These are phyloP conservation scores for Dryadomyces quercivorus DNA, from an alignment of 2,329 filamentous ascomycete genomes.

Conservation along the genomic window DNA sequence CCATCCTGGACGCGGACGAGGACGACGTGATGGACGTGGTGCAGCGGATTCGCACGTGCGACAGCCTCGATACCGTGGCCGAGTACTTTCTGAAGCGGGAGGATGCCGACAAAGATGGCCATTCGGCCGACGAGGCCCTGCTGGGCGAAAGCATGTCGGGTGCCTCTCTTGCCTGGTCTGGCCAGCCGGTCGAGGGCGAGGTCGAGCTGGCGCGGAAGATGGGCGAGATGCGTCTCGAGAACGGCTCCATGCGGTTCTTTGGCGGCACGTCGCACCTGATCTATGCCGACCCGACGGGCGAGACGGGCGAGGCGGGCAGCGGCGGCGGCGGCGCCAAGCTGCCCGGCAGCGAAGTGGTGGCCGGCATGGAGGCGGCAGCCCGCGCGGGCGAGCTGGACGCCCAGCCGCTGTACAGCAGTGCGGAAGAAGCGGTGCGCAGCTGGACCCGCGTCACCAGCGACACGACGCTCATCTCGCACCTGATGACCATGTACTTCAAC, in stretches of 20 bases:
- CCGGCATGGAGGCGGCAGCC: too few relatives aligned
- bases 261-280: slow-evolving; percentile 91
- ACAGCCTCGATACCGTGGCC: slow-evolving; percentile 47
- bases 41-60: slow-evolving; percentile 76
- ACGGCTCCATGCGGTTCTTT: slow-evolving; percentile 81
- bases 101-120: slow-evolving; percentile 20
- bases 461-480: slow-evolving; percentile 64
- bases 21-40: slow-evolving; percentile 74
- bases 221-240: slow-evolving; percentile 78
- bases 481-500: slow-evolving; percentile 95
- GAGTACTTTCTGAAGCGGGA: slow-evolving; percentile 37
- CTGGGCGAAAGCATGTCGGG: too few relatives aligned
- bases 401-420: slow-evolving; percentile 19
- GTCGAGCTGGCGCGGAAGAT: slow-evolving; percentile 82
- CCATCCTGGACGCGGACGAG: slow-evolving; percentile 82
- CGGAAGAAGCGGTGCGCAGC: slow-evolving; percentile 61
- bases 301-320: too few relatives aligned
- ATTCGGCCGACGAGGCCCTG: slow-evolving; percentile 18
- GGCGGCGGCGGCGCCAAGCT: too few relatives aligned
- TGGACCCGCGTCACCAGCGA: slow-evolving; percentile 86
- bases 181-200: slow-evolving; percentile 46
- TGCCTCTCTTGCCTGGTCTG: slow-evolving; percentile 19
- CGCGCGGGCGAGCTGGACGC: slow-evolving; percentile 7
- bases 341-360: too few relatives aligned
- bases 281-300: slow-evolving; percentile 49